These are phyloP conservation scores for Phytophthora meadii DNA, from an alignment of 352 stramenopile species.

Conservation along the genomic window DNA sequence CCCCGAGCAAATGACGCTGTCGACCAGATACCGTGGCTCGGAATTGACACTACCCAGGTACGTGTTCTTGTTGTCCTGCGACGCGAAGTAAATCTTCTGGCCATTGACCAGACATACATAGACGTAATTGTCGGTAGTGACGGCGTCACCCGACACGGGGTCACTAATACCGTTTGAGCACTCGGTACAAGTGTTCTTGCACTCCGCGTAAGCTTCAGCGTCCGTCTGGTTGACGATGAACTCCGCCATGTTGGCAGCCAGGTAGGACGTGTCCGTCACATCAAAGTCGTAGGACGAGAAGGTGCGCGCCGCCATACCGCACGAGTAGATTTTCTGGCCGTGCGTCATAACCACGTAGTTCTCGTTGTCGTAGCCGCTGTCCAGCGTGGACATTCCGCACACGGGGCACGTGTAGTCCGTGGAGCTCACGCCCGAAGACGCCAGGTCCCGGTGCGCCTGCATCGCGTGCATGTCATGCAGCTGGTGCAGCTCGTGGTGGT, in stretches of 20 bases:
- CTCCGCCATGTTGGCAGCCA: conserved; percentile 80
- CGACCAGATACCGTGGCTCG: conserved; percentile 55
- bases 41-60: conserved; percentile 72
- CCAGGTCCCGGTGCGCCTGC: conserved; percentile 34
- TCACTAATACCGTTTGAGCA: conserved; percentile 60
- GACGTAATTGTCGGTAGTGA: conserved; percentile 69
- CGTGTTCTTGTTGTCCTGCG: conserved; percentile 63
- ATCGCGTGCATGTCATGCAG: conserved; percentile 42
- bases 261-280: conserved; percentile 75
- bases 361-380: conserved; percentile 58
- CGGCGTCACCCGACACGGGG: conserved; percentile 62
- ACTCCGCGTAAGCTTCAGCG: conserved; percentile 43
- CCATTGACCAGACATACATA: conserved; percentile 77
- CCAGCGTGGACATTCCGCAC: conserved; percentile 72
- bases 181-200: conserved; percentile 47
- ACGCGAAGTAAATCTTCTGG: conserved; percentile 89
- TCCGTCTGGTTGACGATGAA: conserved; percentile 51
- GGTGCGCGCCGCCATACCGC: conserved; percentile 66
- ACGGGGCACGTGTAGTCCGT: conserved; percentile 74
- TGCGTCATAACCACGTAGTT: conserved; percentile 71
- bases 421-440: conserved; percentile 35
- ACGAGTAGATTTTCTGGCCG: conserved; percentile 78
- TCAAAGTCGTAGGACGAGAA: conserved; percentile 58
- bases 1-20: conserved; percentile 61
- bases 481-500: conserved; percentile 44